phyloP scores from a whole-genome alignment of 441 rosid species.

The Populus hybrid region DNA sequence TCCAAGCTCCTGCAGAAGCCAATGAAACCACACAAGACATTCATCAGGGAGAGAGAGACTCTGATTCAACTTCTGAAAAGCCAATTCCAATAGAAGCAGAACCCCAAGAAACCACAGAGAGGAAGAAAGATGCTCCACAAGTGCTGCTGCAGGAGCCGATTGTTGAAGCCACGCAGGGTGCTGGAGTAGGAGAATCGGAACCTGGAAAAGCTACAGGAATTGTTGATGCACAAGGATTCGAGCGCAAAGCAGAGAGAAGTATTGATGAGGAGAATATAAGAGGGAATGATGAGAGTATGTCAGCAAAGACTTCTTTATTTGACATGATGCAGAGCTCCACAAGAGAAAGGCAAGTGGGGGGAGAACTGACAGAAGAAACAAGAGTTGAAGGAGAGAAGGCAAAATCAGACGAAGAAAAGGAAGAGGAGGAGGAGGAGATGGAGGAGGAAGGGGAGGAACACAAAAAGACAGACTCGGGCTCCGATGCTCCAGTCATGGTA shows the following conservation, averaged over 20 bases:
- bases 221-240: slow-evolving; percentile 24
- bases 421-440: slow-evolving; percentile 14
- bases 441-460: slow-evolving; percentile 44
- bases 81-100: slow-evolving; percentile 25
- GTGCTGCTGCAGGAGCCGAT: slow-evolving; percentile 14
- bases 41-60: slow-evolving; percentile 25
- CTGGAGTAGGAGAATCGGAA: slow-evolving; percentile 20
- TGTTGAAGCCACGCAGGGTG: slow-evolving; percentile 24
- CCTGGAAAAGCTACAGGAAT: slow-evolving; percentile 23
- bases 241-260: slow-evolving; percentile 18
- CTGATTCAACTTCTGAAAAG: slow-evolving; percentile 21
- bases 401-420: slow-evolving; percentile 42
- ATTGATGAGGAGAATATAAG: slow-evolving; percentile 14
- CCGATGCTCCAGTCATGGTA: slow-evolving; percentile 60
- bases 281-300: slow-evolving; percentile 1
- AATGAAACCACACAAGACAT: slow-evolving; percentile 21
- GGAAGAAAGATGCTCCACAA: slow-evolving; percentile 19
- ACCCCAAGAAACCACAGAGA: slow-evolving; percentile 11
- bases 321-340: slow-evolving; percentile 34
- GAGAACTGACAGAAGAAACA: slow-evolving; percentile 20
- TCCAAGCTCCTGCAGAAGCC: slow-evolving; percentile 20
- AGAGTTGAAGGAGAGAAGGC: slow-evolving; percentile 30
- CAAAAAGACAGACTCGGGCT: slow-evolving; percentile 47
- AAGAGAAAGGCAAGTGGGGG: slow-evolving; percentile 21
- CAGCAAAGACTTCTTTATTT: slow-evolving; percentile 33